Conservation (phyloP, 495 filamentous ascomycete species). For the Aspergillus sclerotioniger region DNA sequence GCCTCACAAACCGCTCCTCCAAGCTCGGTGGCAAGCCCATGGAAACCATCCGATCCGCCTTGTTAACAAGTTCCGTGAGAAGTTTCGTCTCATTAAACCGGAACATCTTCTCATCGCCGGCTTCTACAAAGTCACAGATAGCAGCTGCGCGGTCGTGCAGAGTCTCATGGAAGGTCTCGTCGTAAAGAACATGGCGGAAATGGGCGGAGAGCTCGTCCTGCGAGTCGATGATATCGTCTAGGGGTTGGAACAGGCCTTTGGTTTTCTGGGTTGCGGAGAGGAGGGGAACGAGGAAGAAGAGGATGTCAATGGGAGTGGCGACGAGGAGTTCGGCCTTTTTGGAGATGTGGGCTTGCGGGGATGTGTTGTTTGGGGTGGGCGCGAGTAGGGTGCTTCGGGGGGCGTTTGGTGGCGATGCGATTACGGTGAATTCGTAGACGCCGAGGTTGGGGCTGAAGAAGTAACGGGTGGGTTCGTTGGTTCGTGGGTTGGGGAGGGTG, state of each 20-base stretch:
- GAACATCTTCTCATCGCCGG: conserved; percentile 79
- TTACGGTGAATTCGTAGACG: conserved; percentile 81
- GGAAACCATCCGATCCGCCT: conserved; percentile 67
- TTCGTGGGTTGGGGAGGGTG: conserved; percentile 76
- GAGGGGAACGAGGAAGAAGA: conserved; percentile 80
- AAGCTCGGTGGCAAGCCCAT: conserved; percentile 71
- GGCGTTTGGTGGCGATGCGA: conserved; percentile 55
- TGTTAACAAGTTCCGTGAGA: conserved; percentile 60
- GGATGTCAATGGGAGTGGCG: conserved; percentile 77
- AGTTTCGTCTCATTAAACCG: conserved; percentile 70
- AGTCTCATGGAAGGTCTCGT: conserved; percentile 36
- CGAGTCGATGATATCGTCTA: conserved; percentile 78
- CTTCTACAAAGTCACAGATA: conserved; percentile 76
- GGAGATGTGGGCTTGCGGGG: conserved; percentile 34
- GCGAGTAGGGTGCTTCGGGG: conserved; percentile 39
- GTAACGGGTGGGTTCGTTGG: conserved; percentile 62
- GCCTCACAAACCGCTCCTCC: conserved; percentile 79
- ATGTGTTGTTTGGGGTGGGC: conserved; percentile 5
- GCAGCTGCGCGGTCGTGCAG: conserved; percentile 55
- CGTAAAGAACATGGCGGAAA: conserved; percentile 55
- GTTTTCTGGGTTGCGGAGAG: conserved; percentile 46
- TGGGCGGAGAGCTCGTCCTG: conserved; percentile 56
- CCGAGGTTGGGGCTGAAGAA: conserved; percentile 75
- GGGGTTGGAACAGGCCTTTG: conserved; percentile 69
- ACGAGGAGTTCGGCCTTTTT: conserved; percentile 70